Evolutionary conservation across 1,139 yeast genomes (phyloP).

Genomic region (Candida freyschussii): DNA sequence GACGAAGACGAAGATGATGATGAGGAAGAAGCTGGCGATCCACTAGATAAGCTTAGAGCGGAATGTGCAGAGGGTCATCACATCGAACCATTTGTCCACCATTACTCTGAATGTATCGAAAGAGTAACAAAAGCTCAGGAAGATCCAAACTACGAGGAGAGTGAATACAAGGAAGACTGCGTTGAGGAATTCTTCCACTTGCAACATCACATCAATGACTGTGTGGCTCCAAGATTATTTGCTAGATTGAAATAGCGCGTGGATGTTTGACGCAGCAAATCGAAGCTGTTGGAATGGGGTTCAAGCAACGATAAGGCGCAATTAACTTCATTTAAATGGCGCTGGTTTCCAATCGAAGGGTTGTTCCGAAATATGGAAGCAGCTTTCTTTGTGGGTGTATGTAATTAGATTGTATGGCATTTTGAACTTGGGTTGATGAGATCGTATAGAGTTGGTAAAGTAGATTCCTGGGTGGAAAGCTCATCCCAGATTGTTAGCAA

Average conservation of each 20-base stretch:
- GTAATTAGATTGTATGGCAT: too few species aligned
- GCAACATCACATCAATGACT: slow-evolving; percentile 81
- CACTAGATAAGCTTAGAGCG: slow-evolving; percentile 51
- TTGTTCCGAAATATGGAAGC: too few species aligned
- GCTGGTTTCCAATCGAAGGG: too few species aligned
- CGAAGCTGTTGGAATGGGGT: too few species aligned
- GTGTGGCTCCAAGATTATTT: slow-evolving; percentile 83
- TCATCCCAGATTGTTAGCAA: too few species aligned
- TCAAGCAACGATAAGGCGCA: too few species aligned
- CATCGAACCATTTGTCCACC: slow-evolving; percentile 70
- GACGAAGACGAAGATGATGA: slow-evolving; percentile 66
- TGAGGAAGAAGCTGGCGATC: slow-evolving; percentile 61
- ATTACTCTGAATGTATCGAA: slow-evolving; percentile 84
- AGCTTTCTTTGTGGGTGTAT: too few species aligned
- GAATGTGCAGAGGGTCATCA: slow-evolving; percentile 58
- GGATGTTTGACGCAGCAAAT: too few species aligned
- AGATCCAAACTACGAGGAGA: slow-evolving; percentile 68
- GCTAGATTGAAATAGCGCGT: slow-evolving; percentile 58
- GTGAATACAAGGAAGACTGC: slow-evolving; percentile 81
- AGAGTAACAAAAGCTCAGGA: slow-evolving; percentile 80
- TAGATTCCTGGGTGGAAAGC: too few species aligned
- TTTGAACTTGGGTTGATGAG: too few species aligned
- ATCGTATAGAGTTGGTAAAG: too few species aligned
- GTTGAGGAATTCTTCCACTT: slow-evolving; percentile 91
- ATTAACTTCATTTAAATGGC: too few species aligned